Conservation (phyloP, 331 rosid species). For the Ulmus americana region DNA sequence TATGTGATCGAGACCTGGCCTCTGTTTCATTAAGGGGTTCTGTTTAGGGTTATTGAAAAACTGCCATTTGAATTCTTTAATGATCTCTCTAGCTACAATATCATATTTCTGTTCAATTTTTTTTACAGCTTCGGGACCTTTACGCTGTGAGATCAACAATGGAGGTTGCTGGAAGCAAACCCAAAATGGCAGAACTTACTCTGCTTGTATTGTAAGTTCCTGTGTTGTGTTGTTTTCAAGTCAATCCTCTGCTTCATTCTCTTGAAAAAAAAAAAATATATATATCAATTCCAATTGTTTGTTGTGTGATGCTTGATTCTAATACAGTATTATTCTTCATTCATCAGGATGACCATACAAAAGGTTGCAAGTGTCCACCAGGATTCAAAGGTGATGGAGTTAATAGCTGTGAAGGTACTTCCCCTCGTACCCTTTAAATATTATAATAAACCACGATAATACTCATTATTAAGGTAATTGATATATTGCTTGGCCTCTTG, state of each 20-base stretch:
- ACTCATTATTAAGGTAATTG: neutral
- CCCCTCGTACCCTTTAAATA: conserved; percentile 9
- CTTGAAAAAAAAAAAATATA: neutral
- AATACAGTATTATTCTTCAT: conserved; percentile 11
- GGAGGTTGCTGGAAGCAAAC: conserved; percentile 93
- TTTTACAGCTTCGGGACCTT: conserved; percentile 69
- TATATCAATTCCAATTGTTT: conserved; percentile 9
- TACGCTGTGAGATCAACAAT: conserved; percentile 71
- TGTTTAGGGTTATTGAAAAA: neutral
- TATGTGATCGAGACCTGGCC: neutral
- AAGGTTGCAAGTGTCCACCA: conserved; percentile 78
- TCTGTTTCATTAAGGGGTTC: neutral
- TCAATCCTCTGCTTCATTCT: neutral
- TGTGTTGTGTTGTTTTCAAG: neutral
- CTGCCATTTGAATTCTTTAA: neutral
- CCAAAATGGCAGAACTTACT: conserved; percentile 45
- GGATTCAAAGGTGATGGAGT: conserved; percentile 94
- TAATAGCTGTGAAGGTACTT: conserved; percentile 66
- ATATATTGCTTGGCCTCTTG: neutral
- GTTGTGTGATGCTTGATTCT: neutral
- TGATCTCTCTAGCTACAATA: neutral
- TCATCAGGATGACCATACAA: conserved; percentile 57
- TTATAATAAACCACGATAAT: neutral
- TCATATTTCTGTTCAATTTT: conserved; percentile 12
- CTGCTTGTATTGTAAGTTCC: conserved; percentile 76